A percentile compares a stretch with the other conserved stretches of the same genome.
Evolutionary conservation across 345 rosid species (phyloP).

Genomic region (Acer campestre): DNA sequence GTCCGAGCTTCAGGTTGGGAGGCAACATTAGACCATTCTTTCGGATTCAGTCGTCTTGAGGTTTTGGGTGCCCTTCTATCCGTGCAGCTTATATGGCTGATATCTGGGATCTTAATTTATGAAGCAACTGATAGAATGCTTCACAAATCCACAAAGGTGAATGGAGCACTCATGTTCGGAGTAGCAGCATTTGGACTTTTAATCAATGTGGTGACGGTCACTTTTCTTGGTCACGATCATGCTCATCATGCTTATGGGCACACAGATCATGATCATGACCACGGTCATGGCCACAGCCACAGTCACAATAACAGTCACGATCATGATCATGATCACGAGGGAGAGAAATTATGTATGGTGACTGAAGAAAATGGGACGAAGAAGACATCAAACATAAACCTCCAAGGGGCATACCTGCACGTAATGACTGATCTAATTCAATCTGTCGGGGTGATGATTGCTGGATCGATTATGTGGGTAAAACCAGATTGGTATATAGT

Average conservation of each 20-base stretch:
- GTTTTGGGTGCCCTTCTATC: conserved; percentile 83
- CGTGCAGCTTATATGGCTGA: conserved; percentile 78
- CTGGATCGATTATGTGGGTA: conserved; percentile 70
- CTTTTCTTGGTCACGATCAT: conserved; percentile 81
- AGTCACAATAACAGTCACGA: conserved; percentile 26
- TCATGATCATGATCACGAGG: conserved; percentile 10
- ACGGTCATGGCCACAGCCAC: conserved; percentile 7
- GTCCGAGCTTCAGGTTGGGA: conserved; percentile 88
- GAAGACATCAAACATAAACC: conserved; percentile 60
- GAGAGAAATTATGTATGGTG: conserved; percentile 20
- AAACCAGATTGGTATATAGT: conserved; percentile 63
- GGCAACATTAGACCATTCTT: conserved; percentile 62
- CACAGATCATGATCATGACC: conserved; percentile 25
- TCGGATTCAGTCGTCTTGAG: conserved; percentile 72
- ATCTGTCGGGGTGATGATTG: conserved; percentile 77
- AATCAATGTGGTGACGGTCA: conserved; percentile 63
- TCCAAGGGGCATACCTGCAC: conserved; percentile 86
- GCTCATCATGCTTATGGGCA: conserved; percentile 34
- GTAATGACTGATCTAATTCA: conserved; percentile 76
- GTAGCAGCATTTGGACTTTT: conserved; percentile 76
- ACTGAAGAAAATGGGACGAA: conserved; percentile 36
- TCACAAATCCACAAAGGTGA: conserved; percentile 43
- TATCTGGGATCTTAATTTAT: conserved; percentile 59
- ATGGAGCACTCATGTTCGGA: conserved; percentile 73
- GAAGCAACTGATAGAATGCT: conserved; percentile 70